Base-by-base conservation (phyloP, 2,329 filamentous ascomycete genomes). In the Trichothecium sympodiale region DNA sequence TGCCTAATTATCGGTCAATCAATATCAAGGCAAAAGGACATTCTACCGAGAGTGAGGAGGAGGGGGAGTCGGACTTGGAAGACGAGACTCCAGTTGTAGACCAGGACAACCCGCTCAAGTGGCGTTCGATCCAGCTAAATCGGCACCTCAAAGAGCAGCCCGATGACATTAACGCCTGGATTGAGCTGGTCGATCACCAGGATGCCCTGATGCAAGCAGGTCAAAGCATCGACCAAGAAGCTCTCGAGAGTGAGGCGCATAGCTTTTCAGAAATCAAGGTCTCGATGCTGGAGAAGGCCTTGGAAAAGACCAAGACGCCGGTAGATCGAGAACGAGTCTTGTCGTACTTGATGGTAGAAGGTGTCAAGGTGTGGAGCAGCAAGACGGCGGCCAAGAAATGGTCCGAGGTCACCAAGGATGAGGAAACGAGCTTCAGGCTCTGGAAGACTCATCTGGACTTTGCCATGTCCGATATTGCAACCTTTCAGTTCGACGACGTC, bases 181-280 rank as follows among this genome's bases (percentile, higher is more conserved):
- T 93, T 13, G 67, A 74, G 27, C 65, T 95, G n/a, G 80, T 89
- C 31, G 62, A 77, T 7, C 77, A 94, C 41, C 89, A 96, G 57
- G 77, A 86, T 41, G 55, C 58, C 3, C 64, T 93, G 37, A 60
- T 89, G 29, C 61, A 62, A 35, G 60, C 65, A 17, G 64, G 65
- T 17, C 59, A 65, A 16, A 57, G 56, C 30, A 51, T 49, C 41
- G 62, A 60, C 49, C 65, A 51, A 29, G 64, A 57, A 28, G 55
- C 50, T 25, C 77, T 74, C 0, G 61, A 64, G 18, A 73, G 77
- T 3, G 82, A 91, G 49, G 62, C 65, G 34, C 71, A 69, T 41
- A 80, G 80, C 42, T 74, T 84, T 37, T 78, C 85, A 4, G 81
- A 91, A 43, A 76, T 94, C 37, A 89, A 85, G 44, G 61, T 94